Evolutionary conservation across 2,329 filamentous ascomycete genomes (phyloP), one percentile per base, ranked within the genome.

Genomic region (Arthrobotrys musiformis): DNA sequence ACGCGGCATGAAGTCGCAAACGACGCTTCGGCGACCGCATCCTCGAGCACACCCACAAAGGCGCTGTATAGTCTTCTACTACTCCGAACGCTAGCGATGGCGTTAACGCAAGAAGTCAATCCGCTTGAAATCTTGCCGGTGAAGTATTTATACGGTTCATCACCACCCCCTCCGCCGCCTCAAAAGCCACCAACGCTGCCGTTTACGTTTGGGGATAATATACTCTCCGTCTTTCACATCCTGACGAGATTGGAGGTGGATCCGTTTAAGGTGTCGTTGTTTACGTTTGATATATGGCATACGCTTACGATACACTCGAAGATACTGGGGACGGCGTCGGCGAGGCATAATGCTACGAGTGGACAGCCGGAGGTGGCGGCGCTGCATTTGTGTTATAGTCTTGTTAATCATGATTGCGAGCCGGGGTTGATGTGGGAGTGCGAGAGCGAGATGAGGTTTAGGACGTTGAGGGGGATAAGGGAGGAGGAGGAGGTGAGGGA

Each of bases 351-450:
- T 78, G 87, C 87, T 0, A 88, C 88, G 80, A 92, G 94, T 79
- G 92, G 93, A 2, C 89, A 92, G 8, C 94, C 95, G 0, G 95
- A 98, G 81, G 91, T 97, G 3, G 93, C 93, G 28, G 94, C 94
- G 28, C 94, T 98, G 28, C 94, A 72, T 72, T 33, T 76, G 19
- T 72, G 68, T n/a, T 99, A 95, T 93, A 98, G 94, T 84, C 86
- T 98, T 30, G 94, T 94, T 28, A 99, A 99, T 82, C 95, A 99
- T 83, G 93, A 93, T 83, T 99, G 95, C 84, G 90, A 97, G 82
- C 95, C 95, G 7, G 97, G 97, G 83, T 93, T 98, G 42, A 89
- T 89, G 2, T 99, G 95, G 95, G 92, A 97, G 81, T 97, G 94
- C 93, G 90, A 91, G 28, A 92, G 92, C 0, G 88, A 87, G 63